phyloP scores from a whole-genome alignment of 1,139 yeast genomes.

The Lodderomyces pseudojiufengensis region DNA sequence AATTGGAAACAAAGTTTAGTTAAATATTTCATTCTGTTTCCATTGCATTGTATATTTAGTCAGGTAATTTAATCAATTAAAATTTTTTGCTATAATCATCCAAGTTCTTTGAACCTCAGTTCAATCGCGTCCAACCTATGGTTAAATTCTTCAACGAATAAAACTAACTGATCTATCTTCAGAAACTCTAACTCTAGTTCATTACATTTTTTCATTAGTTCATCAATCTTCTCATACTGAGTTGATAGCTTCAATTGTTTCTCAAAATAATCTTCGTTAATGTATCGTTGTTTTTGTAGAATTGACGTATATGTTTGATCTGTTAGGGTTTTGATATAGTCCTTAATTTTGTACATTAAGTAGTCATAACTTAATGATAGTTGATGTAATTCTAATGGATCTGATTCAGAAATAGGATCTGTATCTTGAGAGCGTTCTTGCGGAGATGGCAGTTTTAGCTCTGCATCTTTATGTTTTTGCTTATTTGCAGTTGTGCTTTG shows the following conservation, averaged over 20 bases:
- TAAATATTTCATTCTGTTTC: no score
- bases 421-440: constrained; percentile 4
- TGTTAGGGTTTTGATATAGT: constrained; percentile 41
- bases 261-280: constrained; percentile 31
- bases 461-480: neutral
- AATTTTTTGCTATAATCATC: neutral
- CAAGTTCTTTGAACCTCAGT: constrained; percentile 15
- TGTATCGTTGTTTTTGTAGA: constrained; percentile 24
- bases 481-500: neutral
- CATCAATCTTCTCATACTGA: constrained; percentile 42
- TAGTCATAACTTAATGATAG: constrained; percentile 62
- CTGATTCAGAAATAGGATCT: constrained; percentile 41
- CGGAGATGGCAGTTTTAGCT: constrained; percentile 1
- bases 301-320: constrained; percentile 34
- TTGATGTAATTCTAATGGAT: constrained; percentile 60
- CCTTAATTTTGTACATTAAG: constrained; percentile 56
- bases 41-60: no score
- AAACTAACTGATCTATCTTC: constrained; percentile 62
- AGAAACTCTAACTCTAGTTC: constrained; percentile 59
- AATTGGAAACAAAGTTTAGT: constrained; percentile 2
- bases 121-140: constrained; percentile 27
- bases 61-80: no score
- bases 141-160: constrained; percentile 43
- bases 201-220: constrained; percentile 47
- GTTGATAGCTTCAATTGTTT: constrained; percentile 35